Base-by-base conservation (phyloP, 108 stramenopile genomes). In the Cyclotella sp. region DNA sequence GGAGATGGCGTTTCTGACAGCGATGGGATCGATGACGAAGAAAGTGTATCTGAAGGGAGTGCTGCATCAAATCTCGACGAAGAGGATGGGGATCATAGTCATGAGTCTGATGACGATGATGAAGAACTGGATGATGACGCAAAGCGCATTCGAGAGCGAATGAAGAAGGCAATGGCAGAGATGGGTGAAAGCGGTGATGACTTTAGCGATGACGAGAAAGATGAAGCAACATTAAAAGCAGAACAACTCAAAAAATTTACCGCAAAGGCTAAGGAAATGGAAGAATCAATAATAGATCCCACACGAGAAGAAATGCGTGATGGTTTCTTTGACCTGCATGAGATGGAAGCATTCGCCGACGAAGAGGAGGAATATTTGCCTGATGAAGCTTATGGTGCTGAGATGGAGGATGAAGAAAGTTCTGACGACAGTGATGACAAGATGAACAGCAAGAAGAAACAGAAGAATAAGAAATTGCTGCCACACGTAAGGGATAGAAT, bases 331-430 rank as follows among this genome's bases (percentile, higher is more conserved):
- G 96, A 97, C 66, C 53, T 94, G 39, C 87, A 93, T 78, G 97
- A 98, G 74, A 98, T 98, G 97, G 97, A 98, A 72, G 89, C 81
- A 19, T 97, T 93, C 73, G 96, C 96, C 8, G 97, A 98, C 63
- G 96, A 98, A 76, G 95, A 94, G 79, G 95, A 96, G 77, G 93
- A 91, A 30, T 86, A 84, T 66, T 76, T 92, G 1, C 90, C 91
- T 1, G 87, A 88, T 26, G 86, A 88, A 47, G 87, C 86, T n/a
- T 89, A 74, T 75, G 93, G 86, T 34, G 53, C 85, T 62, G 76
- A 80, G 15, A 34, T 42, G 14, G 62, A 68, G 3, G 65, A 77
- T 49, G 74, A 73, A 13, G 68, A 70, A 10, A 68, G 77, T 21
- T 76, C 89, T 15, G 78, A 73, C 15, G 68, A 70, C 14, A 68